Percentiles rank a stretch among this genome's conserved stretches.
Evolutionary conservation across 1,284 basidiomycete species (phyloP).

Genomic region (Marasmius sp.): DNA sequence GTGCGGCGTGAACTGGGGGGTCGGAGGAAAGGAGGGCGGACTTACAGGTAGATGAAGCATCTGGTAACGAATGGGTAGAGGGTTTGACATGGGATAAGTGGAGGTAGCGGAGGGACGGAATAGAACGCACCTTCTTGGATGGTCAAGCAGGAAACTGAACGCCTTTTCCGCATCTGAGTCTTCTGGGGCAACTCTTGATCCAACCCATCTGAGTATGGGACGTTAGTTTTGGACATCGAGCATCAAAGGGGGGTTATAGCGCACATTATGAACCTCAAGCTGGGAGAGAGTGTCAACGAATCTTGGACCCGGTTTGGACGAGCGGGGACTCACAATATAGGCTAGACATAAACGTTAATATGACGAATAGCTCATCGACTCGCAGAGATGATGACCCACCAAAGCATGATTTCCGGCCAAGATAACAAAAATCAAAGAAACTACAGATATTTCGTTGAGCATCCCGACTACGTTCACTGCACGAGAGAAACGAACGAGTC

Average conservation of each 20-base stretch:
- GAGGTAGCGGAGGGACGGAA: not conserved
- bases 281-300: conserved; percentile 13
- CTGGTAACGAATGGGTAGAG: conserved; percentile 30
- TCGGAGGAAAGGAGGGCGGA: conserved; percentile 2
- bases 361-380: not conserved
- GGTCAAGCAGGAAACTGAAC: conserved; percentile 78
- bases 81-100: not conserved
- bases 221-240: not conserved
- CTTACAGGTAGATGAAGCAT: conserved; percentile 77
- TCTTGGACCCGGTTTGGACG: not conserved
- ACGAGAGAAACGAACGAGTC: conserved; percentile 38
- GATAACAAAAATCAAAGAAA: conserved; percentile 47
- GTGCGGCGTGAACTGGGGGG: not conserved
- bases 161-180: conserved; percentile 56
- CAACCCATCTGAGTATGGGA: conserved; percentile 41
- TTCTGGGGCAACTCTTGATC: conserved; percentile 45
- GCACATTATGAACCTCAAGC: conserved; percentile 41
- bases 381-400: conserved; percentile 31
- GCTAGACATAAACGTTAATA: conserved; percentile 17
- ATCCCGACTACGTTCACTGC: not conserved
- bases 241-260: conserved; percentile 1
- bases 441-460: conserved; percentile 21
- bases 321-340: conserved; percentile 31
- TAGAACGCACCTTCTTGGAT: conserved; percentile 60
- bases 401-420: conserved; percentile 56